These are phyloP conservation scores for Neurospora sp. DNA, from an alignment of 495 filamentous ascomycete species.

Conservation along the genomic window DNA sequence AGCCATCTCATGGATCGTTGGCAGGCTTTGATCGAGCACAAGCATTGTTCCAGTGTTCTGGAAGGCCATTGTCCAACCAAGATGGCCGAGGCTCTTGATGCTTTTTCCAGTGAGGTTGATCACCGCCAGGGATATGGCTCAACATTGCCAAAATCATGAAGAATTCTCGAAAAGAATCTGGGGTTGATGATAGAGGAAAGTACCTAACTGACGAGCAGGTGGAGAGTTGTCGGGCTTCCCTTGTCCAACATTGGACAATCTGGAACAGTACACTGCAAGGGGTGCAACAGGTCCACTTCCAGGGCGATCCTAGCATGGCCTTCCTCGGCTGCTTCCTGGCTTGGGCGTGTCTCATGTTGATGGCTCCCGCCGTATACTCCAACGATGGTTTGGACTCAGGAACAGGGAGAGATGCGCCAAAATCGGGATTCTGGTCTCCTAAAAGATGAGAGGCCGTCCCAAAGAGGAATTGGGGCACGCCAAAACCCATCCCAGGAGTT, in stretches of 20 bases:
- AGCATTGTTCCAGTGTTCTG: neutral
- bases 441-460: neutral
- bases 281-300: neutral
- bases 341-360: neutral
- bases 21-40: neutral
- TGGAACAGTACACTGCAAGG: neutral
- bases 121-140: slow-evolving; percentile 32
- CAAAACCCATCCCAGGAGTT: neutral
- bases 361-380: neutral
- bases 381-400: neutral
- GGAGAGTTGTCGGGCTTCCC: neutral
- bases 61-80: slow-evolving; percentile 16
- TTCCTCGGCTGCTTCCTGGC: neutral
- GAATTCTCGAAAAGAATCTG: slow-evolving; percentile 1
- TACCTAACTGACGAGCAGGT: slow-evolving; percentile 3
- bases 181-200: neutral
- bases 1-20: neutral
- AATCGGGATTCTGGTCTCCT: neutral
- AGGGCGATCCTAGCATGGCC: neutral
- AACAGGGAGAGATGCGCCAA: neutral
- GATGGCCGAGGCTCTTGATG: slow-evolving; percentile 30
- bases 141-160: neutral
- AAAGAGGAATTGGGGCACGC: neutral
- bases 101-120: slow-evolving; percentile 30
- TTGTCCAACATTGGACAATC: neutral